Conservation (phyloP, 306 rosid species). For the Citrullus mucosospermus region DNA sequence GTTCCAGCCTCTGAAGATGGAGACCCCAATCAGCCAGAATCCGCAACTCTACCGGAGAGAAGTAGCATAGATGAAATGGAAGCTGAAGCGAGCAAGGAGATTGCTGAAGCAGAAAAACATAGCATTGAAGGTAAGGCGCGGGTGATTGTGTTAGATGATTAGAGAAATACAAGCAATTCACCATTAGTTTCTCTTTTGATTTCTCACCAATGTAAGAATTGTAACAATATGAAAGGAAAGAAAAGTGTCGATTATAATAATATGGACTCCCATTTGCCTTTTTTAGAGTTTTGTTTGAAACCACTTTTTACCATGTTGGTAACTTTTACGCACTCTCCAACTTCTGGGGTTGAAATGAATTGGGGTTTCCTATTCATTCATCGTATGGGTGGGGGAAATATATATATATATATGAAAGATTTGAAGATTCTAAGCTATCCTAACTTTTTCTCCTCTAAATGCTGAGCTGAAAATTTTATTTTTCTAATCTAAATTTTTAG, state of each 20-base stretch:
- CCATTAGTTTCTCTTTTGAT: not conserved
- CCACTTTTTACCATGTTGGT: not conserved
- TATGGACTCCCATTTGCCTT: not conserved
- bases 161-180: slow-evolving; percentile 2
- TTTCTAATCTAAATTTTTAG: too few species aligned
- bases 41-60: not conserved
- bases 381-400: too few species aligned
- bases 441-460: too few species aligned
- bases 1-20: slow-evolving; percentile 6
- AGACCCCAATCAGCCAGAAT: not conserved
- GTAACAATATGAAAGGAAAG: slow-evolving; percentile 1
- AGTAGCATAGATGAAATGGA: slow-evolving; percentile 14
- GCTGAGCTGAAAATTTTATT: too few species aligned
- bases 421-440: too few species aligned
- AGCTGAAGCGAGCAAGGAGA: slow-evolving; percentile 4
- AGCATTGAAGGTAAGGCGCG: slow-evolving; percentile 19
- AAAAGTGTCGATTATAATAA: not conserved
- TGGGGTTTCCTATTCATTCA: not conserved
- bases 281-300: not conserved
- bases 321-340: not conserved
- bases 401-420: too few species aligned
- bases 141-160: slow-evolving; percentile 40
- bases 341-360: not conserved
- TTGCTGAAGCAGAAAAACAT: not conserved
- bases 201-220: not conserved